A percentile compares a stretch with the other conserved stretches of the same genome.
phyloP scores from a whole-genome alignment of 2,329 filamentous ascomycete species.

The Colletotrichum viniferum region DNA sequence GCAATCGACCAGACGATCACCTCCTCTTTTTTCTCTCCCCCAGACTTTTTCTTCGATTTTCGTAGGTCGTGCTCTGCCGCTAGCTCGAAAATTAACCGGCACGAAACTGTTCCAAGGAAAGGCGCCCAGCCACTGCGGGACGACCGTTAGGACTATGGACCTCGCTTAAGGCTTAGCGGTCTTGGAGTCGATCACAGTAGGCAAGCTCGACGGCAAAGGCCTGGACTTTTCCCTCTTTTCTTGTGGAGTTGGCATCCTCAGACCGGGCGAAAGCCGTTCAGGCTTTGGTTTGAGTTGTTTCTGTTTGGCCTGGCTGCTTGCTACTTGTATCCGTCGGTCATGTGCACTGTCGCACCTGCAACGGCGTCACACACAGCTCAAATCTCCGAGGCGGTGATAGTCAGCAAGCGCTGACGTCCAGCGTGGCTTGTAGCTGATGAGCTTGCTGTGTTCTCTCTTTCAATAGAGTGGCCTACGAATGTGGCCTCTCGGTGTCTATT shows the following conservation, averaged over 20 bases:
- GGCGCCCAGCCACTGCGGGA: background rate
- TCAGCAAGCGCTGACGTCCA: background rate
- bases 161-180: background rate
- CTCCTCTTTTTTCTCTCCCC: background rate
- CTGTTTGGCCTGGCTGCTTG: background rate
- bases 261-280: background rate
- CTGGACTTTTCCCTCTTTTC: background rate
- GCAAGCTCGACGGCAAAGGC: background rate
- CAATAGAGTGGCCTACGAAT: background rate
- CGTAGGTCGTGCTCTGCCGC: background rate
- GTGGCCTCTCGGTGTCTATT: background rate
- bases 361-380: background rate
- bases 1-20: background rate
- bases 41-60: background rate
- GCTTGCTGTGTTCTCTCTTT: background rate
- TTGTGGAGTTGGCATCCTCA: background rate
- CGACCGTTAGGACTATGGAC: background rate
- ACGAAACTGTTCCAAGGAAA: background rate
- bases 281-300: background rate
- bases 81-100: constrained; percentile 15
- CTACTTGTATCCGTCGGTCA: background rate
- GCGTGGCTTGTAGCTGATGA: background rate
- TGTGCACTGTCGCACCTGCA: background rate
- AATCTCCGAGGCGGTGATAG: background rate
- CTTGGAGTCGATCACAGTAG: background rate